A percentile compares a stretch with the other conserved stretches of the same genome.
These are phyloP conservation scores for Austroboletus niveus DNA, from an alignment of 1,284 basidiomycete species.

Conservation along the genomic window DNA sequence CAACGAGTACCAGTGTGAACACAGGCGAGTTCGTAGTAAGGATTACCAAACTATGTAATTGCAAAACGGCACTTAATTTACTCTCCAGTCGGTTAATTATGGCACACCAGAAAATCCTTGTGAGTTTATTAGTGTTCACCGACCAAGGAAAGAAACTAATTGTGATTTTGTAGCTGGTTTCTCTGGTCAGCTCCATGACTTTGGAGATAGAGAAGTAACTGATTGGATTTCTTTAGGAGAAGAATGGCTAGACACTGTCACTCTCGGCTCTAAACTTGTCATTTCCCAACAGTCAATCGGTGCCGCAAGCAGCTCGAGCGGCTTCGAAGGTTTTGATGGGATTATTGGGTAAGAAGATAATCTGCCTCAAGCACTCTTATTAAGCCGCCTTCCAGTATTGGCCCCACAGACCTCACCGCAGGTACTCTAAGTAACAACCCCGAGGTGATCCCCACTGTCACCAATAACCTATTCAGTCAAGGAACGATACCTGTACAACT, in stretches of 20 bases:
- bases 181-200: slow-evolving; percentile 32
- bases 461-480: slow-evolving; percentile 36
- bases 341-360: slow-evolving; percentile 18
- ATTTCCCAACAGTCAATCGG: slow-evolving; percentile 33
- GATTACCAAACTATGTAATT: too few relatives aligned
- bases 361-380: not conserved
- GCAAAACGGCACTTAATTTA: too few relatives aligned
- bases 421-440: slow-evolving; percentile 20
- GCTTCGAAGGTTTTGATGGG: slow-evolving; percentile 15
- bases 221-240: slow-evolving; percentile 16
- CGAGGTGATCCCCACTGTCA: slow-evolving; percentile 27
- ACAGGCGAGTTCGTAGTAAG: slow-evolving; percentile 47
- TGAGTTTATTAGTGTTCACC: too few relatives aligned
- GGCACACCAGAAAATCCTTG: not conserved
- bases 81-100: slow-evolving; percentile 39
- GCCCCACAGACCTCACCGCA: slow-evolving; percentile 32
- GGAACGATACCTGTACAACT: slow-evolving; percentile 26
- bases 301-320: slow-evolving; percentile 22
- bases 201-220: not conserved
- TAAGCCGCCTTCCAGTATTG: slow-evolving; percentile 40
- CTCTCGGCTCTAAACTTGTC: slow-evolving; percentile 24
- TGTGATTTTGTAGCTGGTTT: slow-evolving; percentile 12
- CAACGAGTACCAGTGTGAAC: slow-evolving; percentile 46
- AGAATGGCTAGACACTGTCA: slow-evolving; percentile 28
- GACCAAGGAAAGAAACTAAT: too few relatives aligned